Evolutionary conservation across 2,329 filamentous ascomycete species (phyloP).

Genomic region (Sclerotinia nivalis): DNA sequence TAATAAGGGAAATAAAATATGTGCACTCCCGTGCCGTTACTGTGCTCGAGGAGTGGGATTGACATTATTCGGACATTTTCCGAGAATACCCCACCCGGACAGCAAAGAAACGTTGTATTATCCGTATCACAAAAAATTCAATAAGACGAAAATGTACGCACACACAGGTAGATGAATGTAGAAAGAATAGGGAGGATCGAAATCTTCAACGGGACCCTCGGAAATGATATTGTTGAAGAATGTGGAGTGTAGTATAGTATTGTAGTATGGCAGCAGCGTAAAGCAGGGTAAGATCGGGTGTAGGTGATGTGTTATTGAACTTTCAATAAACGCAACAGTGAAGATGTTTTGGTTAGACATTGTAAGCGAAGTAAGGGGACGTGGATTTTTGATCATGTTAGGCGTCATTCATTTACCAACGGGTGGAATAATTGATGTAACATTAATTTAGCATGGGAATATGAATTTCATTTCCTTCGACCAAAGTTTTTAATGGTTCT

Average conservation of each 20-base stretch:
- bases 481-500: constrained; percentile 1
- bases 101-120: constrained; percentile 13
- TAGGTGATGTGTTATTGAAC: constrained; percentile 12
- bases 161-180: background rate
- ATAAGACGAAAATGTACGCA: constrained; percentile 1
- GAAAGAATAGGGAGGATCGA: background rate
- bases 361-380: background rate
- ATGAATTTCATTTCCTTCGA: constrained; percentile 4
- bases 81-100: constrained; percentile 9
- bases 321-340: constrained; percentile 1
- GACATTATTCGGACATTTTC: constrained; percentile 8
- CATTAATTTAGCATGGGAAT: background rate
- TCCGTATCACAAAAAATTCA: background rate
- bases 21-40: constrained; percentile 9
- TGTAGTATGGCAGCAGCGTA: background rate
- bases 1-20: constrained; percentile 16
- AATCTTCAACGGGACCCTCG: background rate
- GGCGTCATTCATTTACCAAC: background rate
- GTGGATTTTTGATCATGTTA: background rate
- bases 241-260: constrained; percentile 2
- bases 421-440: background rate
- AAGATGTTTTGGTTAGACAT: constrained; percentile 2
- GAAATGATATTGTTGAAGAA: constrained; percentile 6
- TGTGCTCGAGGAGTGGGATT: constrained; percentile 5
- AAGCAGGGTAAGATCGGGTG: background rate